Evolutionary conservation across 805 yeast genomes (phyloP), one percentile per base, ranked within the genome.

Genomic region (Wickerhamiella spandovensis): DNA sequence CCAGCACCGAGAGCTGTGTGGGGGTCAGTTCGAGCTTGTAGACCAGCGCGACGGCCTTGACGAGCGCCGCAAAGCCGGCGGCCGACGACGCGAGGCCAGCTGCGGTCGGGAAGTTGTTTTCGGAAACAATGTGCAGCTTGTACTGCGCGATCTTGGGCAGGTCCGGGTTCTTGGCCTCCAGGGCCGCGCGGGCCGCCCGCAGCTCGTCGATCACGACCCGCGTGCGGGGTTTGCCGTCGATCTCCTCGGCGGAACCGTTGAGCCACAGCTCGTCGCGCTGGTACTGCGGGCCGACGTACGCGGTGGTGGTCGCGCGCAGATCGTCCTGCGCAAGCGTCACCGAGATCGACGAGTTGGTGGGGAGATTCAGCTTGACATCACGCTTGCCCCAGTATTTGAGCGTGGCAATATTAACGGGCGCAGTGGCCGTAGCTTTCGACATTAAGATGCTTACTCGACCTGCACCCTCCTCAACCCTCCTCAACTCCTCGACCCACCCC

Each of bases 321-420:
- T 92, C 97, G 53, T 82, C 78, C 68, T 90, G 97, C 3, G 94
- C 78, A 55, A 92, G 73, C 9, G 99, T 92, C 46, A 92, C 96
- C 21, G 96, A 86, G 58, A 92, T 88, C 25, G 97, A 88, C 12
- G 95, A 84, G 71, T 92, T 92, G 49, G 99, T 92, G 46, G 99
- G 99, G 48, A 92, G 72, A 64, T 92, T 92, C 61, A 92, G 77
- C 46, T 73, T 72, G 55, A 79, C 81, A 68, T 92, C 97, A 63
- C 98, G 78, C 69, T 92, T 92, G 46, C 99, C 99, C 99, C 99
- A 92, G 72, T 92, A 92, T 70, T 92, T 92, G 56, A 92, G 75
- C 39, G 97, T 92, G 80, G 98, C 98, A 67, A 90, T 90, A 67
- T 90, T 90, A 49, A 90, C 98, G 15, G 98, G 98, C 2, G 98